phyloP scores from a whole-genome alignment of 495 filamentous ascomycete species.

The Annulohypoxylon nitens region DNA sequence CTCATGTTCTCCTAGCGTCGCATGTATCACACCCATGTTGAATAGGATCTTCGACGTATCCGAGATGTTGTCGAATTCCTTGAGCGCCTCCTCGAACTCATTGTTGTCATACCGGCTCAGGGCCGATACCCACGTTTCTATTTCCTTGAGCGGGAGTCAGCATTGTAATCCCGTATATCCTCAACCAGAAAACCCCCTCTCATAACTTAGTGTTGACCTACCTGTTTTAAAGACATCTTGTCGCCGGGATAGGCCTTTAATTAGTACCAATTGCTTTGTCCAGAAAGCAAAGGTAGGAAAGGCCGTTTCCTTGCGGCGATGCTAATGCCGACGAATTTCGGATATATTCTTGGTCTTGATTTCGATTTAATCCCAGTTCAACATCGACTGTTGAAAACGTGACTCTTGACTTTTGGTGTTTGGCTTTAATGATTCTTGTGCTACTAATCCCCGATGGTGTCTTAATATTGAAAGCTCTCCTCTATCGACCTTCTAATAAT shows the following conservation, averaged over 20 bases:
- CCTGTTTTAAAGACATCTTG: slow-evolving; percentile 81
- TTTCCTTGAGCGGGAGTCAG: slow-evolving; percentile 75
- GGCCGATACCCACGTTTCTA: slow-evolving; percentile 97
- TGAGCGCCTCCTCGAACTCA: slow-evolving; percentile 89
- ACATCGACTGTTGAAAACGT: slow-evolving; percentile 21
- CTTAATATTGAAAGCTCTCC: slow-evolving; percentile 24
- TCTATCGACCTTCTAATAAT: slow-evolving; percentile 18
- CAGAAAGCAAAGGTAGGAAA: slow-evolving; percentile 48
- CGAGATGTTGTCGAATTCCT: slow-evolving; percentile 84
- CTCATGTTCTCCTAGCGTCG: slow-evolving; percentile 95
- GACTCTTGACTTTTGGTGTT: slow-evolving; percentile 11
- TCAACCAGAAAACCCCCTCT: neutral
- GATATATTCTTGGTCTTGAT: slow-evolving; percentile 19
- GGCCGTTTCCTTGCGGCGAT: slow-evolving; percentile 42
- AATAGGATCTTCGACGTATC: slow-evolving; percentile 99
- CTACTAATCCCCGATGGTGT: slow-evolving; percentile 20
- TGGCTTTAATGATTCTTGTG: slow-evolving; percentile 26
- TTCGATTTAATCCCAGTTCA: slow-evolving; percentile 25
- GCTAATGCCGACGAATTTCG: slow-evolving; percentile 27
- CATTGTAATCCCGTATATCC: slow-evolving; percentile 36
- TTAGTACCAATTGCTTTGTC: slow-evolving; percentile 49
- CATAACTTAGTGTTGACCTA: slow-evolving; percentile 53
- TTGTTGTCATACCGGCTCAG: slow-evolving; percentile 94
- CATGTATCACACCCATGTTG: slow-evolving; percentile 98
- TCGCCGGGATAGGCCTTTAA: slow-evolving; percentile 39